Conservation (phyloP, 2,329 filamentous ascomycete species). For the Aspergillus ustus region DNA sequence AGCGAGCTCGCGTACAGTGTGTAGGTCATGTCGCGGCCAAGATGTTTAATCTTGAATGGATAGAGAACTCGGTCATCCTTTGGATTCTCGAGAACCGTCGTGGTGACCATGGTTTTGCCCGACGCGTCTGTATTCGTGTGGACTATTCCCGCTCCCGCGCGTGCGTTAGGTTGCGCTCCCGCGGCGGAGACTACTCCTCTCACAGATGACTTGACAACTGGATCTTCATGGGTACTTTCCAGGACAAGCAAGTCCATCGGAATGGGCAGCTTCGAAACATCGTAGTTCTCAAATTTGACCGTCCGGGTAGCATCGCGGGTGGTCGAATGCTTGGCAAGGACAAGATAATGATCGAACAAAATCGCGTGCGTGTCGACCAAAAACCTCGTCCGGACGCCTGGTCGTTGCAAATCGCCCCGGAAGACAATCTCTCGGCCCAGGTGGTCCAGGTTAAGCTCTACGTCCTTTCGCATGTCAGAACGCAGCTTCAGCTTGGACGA, state of each 20-base stretch:
- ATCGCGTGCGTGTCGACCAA: constrained; percentile 95
- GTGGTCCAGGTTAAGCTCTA: constrained; percentile 88
- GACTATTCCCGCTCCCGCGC: constrained; percentile 42
- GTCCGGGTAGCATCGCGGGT: constrained; percentile 69
- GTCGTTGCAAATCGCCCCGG: constrained; percentile 85
- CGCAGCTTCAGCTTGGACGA: constrained; percentile 81
- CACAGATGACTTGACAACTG: constrained; percentile 77
- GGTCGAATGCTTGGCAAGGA: constrained; percentile 79
- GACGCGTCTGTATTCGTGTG: constrained; percentile 68
- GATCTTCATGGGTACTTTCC: constrained; percentile 89
- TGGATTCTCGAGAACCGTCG: constrained; percentile 56
- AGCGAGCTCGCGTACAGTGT: constrained; percentile 82
- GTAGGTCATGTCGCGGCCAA: constrained; percentile 85
- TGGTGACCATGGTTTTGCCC: constrained; percentile 52
- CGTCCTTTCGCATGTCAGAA: constrained; percentile 80
- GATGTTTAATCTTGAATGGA: constrained; percentile 93
- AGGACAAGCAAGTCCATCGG: constrained; percentile 95
- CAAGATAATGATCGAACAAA: constrained; percentile 95
- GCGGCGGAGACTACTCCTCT: constrained; percentile 68
- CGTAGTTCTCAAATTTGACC: constrained; percentile 80
- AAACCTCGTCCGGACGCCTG: constrained; percentile 84
- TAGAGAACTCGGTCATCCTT: constrained; percentile 85
- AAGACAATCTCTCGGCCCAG: constrained; percentile 89
- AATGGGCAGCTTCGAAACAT: constrained; percentile 92
- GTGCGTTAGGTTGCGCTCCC: constrained; percentile 55